Percentiles rank a stretch among this genome's conserved stretches.
phyloP scores from a whole-genome alignment of 257 asterid genomes.

The Primulina huaijiensis region DNA sequence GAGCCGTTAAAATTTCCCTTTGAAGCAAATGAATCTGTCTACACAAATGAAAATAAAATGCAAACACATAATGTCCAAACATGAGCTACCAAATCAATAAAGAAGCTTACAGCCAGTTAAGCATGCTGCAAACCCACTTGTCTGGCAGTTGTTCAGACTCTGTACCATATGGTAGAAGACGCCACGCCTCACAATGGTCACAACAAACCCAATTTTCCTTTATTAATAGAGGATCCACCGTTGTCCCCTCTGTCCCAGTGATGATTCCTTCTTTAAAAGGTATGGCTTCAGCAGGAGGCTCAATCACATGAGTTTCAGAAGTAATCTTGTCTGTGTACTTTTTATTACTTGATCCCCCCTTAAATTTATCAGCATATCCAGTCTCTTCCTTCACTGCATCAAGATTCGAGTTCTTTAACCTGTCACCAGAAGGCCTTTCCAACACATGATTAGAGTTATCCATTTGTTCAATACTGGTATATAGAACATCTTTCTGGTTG shows the following conservation, averaged over 20 bases:
- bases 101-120: constrained; percentile 86
- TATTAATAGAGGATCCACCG: constrained; percentile 40
- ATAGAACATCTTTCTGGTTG: constrained; percentile 23
- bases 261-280: constrained; percentile 33
- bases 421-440: constrained; percentile 39
- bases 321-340: constrained; percentile 36
- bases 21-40: constrained; percentile 13
- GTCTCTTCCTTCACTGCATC: constrained; percentile 39
- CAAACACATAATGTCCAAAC: not conserved
- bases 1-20: not conserved
- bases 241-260: constrained; percentile 36
- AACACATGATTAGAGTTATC: constrained; percentile 31
- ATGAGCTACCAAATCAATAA: constrained; percentile 15
- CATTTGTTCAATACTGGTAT: constrained; percentile 28
- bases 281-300: constrained; percentile 39
- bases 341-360: constrained; percentile 36
- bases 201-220: constrained; percentile 77
- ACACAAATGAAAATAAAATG: constrained; percentile 13
- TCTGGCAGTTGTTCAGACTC: constrained; percentile 58
- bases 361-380: constrained; percentile 39
- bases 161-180: constrained; percentile 66
- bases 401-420: constrained; percentile 40
- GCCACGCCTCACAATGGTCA: constrained; percentile 71
- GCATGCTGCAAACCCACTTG: constrained; percentile 84
- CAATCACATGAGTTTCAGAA: constrained; percentile 29